Base-by-base conservation (phyloP, 768 basidiomycete species). In the Lactarius akahatsu region DNA sequence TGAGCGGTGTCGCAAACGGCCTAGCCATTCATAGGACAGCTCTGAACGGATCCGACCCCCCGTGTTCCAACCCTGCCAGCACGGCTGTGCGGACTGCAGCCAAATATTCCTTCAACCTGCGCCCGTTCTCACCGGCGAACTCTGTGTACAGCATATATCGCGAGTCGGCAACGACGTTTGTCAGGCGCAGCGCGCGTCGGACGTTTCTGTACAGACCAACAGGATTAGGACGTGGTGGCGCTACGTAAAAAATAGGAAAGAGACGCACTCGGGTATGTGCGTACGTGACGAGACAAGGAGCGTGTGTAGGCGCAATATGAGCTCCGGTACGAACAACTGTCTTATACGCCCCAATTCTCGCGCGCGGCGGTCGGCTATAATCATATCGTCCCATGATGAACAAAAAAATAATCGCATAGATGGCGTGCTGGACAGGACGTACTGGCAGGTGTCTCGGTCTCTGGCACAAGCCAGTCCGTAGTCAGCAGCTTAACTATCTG, bases 131-230 rank as follows among this genome's bases (percentile, higher is more conserved):
- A 57, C 80, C 80, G 26, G 89, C 80, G 76, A 96, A 96, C 74
- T 93, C 93, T 69, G 91, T 86, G 77, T 91, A 90, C 15, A 66
- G 34, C 65, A 66, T 66, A 77, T 92, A 91, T 52, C 91, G 83
- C 64, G 92, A 92, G 74, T 95, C 93, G 0, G 94, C 94, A 7
- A 98, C 88, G 38, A 91, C 79, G 70, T 91, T 94, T n/a, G 86
- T 86, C 5, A 98, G 81, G 55, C 89, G 80, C 66, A 98, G 76
- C 0, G 89, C 87, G 10, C 83, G 83, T 70, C 90, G 87, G 34
- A 96, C 78, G 75, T 92, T 90, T 62, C 94, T 96, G 67, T 40
- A 9, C 45, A 38, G 59, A 55, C 23, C 56, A 28, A 38, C 1
- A 2, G 15, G n/a, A 30, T 20, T 36, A 58, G 47, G 28, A 5